A percentile compares a stretch with the other conserved stretches of the same genome.
phyloP scores from a whole-genome alignment of 768 basidiomycete species.

The Russula olivacea region DNA sequence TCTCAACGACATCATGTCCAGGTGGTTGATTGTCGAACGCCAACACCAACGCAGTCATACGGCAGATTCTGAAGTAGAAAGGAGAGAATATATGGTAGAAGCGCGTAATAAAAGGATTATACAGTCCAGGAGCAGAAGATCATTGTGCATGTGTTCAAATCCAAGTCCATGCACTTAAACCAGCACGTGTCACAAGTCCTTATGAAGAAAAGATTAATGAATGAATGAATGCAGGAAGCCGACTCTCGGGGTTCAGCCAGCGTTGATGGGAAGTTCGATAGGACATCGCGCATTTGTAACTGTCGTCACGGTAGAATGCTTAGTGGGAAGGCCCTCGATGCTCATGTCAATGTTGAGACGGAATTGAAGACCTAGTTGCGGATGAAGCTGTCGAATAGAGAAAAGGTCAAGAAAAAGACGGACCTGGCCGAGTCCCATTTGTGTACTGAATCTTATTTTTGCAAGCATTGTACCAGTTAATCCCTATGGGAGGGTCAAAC shows the following conservation, averaged over 20 bases:
- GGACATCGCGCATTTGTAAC: conserved; percentile 34
- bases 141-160: conserved; percentile 5
- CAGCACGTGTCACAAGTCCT: neutral
- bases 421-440: conserved; percentile 54
- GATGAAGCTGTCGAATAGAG: neutral
- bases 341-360: conserved; percentile 33
- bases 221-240: neutral
- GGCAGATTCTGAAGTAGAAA: neutral
- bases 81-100: neutral
- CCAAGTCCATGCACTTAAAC: conserved; percentile 7
- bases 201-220: neutral
- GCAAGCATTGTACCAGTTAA: conserved; percentile 73
- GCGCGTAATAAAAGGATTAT: conserved; percentile 15
- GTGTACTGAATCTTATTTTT: conserved; percentile 48
- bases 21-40: neutral
- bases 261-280: conserved; percentile 29
- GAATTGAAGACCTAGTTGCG: conserved; percentile 31
- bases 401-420: conserved; percentile 29
- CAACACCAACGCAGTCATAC: neutral
- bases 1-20: neutral
- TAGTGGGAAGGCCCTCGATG: conserved; percentile 35
- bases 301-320: conserved; percentile 30
- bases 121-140: conserved; percentile 11
- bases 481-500: conserved; percentile 41
- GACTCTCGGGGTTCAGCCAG: conserved; percentile 18